Percentiles rank a stretch among this genome's conserved stretches.
phyloP scores from a whole-genome alignment of 352 stramenopile species.

The Globisporangium nagaii region DNA sequence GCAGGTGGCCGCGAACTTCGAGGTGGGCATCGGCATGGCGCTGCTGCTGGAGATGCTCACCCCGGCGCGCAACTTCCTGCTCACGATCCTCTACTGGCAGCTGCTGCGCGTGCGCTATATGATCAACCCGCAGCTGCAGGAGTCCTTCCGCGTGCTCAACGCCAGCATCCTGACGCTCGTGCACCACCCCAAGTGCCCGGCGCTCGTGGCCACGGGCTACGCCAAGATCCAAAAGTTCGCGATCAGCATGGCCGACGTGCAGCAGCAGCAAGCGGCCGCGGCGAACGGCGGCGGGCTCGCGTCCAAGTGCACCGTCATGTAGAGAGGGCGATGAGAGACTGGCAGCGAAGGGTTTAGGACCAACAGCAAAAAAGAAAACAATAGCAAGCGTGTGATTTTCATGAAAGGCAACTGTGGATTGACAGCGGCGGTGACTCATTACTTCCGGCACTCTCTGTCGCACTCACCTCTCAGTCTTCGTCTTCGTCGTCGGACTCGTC shows the following conservation, averaged over 20 bases:
- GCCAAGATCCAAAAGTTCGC: conserved; percentile 65
- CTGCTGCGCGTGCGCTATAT: conserved; percentile 89
- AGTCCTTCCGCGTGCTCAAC: conserved; percentile 76
- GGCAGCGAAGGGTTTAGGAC: too few species aligned
- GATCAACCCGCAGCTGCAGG: conserved; percentile 83
- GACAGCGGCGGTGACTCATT: conserved; percentile 1
- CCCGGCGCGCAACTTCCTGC: conserved; percentile 80
- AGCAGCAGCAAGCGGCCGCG: conserved; percentile 31
- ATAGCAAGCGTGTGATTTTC: background rate
- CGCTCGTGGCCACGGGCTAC: conserved; percentile 47
- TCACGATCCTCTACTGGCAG: conserved; percentile 88
- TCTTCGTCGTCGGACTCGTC: conserved; percentile 59
- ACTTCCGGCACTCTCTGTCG: background rate
- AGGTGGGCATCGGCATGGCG: conserved; percentile 77
- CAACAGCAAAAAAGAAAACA: background rate
- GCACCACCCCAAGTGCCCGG: conserved; percentile 64
- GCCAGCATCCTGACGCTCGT: conserved; percentile 45
- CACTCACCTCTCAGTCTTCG: background rate
- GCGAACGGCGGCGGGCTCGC: conserved; percentile 24
- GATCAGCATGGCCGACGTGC: conserved; percentile 60
- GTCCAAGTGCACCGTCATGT: conserved; percentile 72
- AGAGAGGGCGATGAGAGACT: conserved; percentile 12
- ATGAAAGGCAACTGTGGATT: background rate
- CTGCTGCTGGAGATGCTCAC: conserved; percentile 82
- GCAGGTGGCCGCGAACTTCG: conserved; percentile 68